Conservation (phyloP, 2,329 filamentous ascomycete genomes). For the Colletotrichum sp. region DNA sequence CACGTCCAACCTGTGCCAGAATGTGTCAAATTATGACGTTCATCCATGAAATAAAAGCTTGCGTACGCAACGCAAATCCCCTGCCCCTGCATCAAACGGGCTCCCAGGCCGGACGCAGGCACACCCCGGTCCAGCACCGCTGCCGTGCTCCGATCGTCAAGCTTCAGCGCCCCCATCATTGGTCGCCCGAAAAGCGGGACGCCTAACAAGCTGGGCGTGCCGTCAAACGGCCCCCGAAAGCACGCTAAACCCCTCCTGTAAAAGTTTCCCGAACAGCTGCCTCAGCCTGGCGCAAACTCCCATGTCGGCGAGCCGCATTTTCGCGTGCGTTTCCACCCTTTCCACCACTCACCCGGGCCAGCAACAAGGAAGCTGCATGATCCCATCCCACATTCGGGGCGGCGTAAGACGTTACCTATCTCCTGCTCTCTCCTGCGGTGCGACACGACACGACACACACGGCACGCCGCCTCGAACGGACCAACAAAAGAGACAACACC, state of each 20-base stretch:
- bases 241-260: not conserved
- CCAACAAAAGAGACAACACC: not conserved
- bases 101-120: not conserved
- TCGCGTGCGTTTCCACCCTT: not conserved
- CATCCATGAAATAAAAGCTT: not conserved
- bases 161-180: not conserved
- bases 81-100: not conserved
- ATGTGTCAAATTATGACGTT: not conserved
- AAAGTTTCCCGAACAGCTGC: not conserved
- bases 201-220: not conserved
- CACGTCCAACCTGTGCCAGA: not conserved
- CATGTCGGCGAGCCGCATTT: not conserved
- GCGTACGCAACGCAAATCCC: not conserved
- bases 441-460: not conserved
- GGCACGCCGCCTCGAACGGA: not conserved
- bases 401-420: not conserved
- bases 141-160: not conserved
- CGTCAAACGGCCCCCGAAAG: not conserved
- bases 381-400: not conserved
- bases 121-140: not conserved
- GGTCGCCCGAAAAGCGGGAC: not conserved
- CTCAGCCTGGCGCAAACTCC: not conserved
- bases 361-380: slow-evolving; percentile 10
- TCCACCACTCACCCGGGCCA: not conserved
- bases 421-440: not conserved